phyloP scores from a whole-genome alignment of 768 basidiomycete species.

The Gloeostereum incarnatum region DNA sequence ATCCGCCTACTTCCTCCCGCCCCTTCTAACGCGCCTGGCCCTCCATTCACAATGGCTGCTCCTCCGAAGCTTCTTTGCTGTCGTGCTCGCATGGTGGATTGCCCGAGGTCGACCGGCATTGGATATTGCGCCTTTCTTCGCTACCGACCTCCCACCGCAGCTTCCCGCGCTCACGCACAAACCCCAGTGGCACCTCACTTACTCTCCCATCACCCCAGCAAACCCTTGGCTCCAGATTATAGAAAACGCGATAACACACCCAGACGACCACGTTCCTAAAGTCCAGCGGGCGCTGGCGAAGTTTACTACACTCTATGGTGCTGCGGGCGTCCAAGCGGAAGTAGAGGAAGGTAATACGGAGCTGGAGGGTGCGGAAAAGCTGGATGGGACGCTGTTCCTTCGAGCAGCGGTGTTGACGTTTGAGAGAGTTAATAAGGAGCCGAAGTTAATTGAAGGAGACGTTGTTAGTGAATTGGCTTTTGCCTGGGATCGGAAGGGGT shows the following conservation, averaged over 20 bases:
- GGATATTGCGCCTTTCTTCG: conserved; percentile 20
- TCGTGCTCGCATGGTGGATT: conserved; percentile 17
- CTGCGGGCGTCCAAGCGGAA: no score
- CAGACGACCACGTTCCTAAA: conserved; percentile 21
- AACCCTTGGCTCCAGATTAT: conserved; percentile 32
- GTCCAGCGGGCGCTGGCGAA: no score
- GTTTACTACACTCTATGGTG: no score
- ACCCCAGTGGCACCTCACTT: conserved; percentile 9
- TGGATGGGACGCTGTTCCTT: conserved; percentile 59
- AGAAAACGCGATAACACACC: conserved; percentile 24
- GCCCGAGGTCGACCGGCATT: conserved; percentile 21
- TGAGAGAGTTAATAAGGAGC: no score
- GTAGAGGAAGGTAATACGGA: conserved; percentile 29
- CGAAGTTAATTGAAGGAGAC: no score
- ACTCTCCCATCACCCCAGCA: conserved; percentile 13
- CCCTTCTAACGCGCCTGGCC: conserved; percentile 17
- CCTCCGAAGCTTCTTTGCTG: conserved; percentile 17
- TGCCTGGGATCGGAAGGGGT: no score
- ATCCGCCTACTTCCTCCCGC: conserved; percentile 34
- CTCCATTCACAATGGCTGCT: conserved; percentile 23
- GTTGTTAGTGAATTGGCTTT: no score
- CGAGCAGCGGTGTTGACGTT: no score
- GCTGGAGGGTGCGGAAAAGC: conserved; percentile 38
- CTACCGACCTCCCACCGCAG: conserved; percentile 5
- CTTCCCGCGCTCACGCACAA: conserved; percentile 7